Percentiles rank a stretch among this genome's conserved stretches.
These are phyloP conservation scores for Hericium coralloides DNA, from an alignment of 768 basidiomycete genomes.

Conservation along the genomic window DNA sequence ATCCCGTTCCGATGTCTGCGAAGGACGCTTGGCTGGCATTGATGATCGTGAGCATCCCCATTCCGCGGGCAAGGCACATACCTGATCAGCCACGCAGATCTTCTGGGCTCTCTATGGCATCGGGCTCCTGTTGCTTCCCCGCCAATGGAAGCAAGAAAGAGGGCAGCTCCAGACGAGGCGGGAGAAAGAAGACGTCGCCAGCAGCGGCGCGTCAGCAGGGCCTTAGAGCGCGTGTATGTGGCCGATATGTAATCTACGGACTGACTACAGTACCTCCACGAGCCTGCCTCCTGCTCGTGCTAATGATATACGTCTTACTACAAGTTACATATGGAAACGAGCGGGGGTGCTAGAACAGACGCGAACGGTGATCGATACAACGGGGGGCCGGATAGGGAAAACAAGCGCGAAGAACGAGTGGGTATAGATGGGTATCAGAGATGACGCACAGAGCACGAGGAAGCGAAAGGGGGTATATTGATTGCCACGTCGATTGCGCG, in stretches of 20 bases:
- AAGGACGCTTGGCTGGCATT: slow-evolving; percentile 14
- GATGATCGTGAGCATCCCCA: slow-evolving; percentile 8
- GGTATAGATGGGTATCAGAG: not conserved
- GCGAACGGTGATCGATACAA: not conserved
- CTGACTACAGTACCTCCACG: not conserved
- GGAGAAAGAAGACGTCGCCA: too few species aligned
- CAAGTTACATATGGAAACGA: not conserved
- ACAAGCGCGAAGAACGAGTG: not conserved
- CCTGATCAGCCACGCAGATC: not conserved
- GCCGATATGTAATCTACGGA: not conserved
- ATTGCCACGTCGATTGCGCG: not conserved
- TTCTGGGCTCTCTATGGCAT: not conserved
- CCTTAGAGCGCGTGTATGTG: too few species aligned
- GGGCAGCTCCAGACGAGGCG: not conserved
- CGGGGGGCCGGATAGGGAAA: not conserved
- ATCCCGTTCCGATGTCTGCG: slow-evolving; percentile 5
- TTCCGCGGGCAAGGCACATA: not conserved
- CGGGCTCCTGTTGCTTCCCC: not conserved
- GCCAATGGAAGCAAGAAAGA: not conserved
- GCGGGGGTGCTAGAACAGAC: not conserved
- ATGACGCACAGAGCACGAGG: not conserved
- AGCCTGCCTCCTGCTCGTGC: not conserved
- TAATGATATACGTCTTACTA: not conserved
- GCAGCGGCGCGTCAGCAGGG: too few species aligned
- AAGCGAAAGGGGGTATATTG: not conserved